Percentiles rank a stretch among this genome's conserved stretches.
Evolutionary conservation across 495 filamentous ascomycete species (phyloP).

Genomic region (Trichocladium antarcticum): DNA sequence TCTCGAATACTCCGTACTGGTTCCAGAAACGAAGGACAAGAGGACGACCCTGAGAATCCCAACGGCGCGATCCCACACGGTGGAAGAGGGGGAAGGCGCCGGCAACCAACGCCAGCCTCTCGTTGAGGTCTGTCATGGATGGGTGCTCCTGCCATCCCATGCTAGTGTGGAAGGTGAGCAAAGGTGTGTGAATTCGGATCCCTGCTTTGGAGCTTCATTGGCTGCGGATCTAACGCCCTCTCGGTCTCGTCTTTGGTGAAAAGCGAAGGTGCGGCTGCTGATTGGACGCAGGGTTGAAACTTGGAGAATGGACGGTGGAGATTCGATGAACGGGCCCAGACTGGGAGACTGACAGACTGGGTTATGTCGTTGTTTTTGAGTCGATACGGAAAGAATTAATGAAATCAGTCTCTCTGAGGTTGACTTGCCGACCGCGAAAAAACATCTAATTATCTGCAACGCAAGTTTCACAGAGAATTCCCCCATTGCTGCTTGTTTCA

Average conservation of each 20-base stretch:
- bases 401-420: too few relatives aligned
- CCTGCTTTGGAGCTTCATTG: slow-evolving; percentile 31
- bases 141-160: slow-evolving; percentile 13
- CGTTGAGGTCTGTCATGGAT: slow-evolving; percentile 19
- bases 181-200: slow-evolving; percentile 27
- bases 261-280: slow-evolving; percentile 8
- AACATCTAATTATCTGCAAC: too few relatives aligned
- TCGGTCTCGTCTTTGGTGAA: slow-evolving; percentile 23
- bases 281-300: slow-evolving; percentile 20
- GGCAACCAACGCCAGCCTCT: slow-evolving; percentile 19
- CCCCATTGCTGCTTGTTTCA: too few relatives aligned
- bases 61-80: slow-evolving; percentile 18
- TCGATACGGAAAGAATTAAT: too few relatives aligned
- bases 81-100: slow-evolving; percentile 10
- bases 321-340: slow-evolving; percentile 5
- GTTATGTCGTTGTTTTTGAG: neutral
- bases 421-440: too few relatives aligned
- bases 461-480: too few relatives aligned
- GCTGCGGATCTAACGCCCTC: slow-evolving; percentile 21
- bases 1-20: neutral
- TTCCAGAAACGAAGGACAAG: neutral
- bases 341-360: neutral
- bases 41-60: neutral
- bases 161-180: slow-evolving; percentile 28
- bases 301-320: slow-evolving; percentile 17